A percentile compares a stretch with the other conserved stretches of the same genome.
Conservation (phyloP, 345 rosid genomes). For the Theobroma cacao region DNA sequence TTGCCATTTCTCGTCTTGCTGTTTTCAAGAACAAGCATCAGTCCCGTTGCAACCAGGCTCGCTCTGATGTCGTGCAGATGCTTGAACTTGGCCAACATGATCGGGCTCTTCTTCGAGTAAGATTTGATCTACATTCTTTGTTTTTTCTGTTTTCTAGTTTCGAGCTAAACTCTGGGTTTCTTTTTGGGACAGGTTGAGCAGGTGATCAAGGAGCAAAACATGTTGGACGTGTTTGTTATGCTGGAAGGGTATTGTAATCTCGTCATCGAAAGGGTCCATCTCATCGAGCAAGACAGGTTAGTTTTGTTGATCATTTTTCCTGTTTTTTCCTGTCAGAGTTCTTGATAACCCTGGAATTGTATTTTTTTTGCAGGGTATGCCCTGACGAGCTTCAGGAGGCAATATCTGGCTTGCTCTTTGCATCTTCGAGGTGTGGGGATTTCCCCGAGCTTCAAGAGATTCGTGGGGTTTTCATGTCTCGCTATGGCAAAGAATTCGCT, state of each 20-base stretch:
- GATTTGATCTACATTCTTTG: neutral
- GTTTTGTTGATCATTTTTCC: neutral
- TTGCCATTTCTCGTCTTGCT: conserved; percentile 66
- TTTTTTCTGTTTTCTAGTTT: neutral
- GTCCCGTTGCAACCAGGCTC: conserved; percentile 47
- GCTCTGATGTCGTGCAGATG: conserved; percentile 73
- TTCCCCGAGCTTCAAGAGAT: conserved; percentile 91
- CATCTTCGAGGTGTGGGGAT: conserved; percentile 83
- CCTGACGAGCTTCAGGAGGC: conserved; percentile 84
- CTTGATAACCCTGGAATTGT: neutral
- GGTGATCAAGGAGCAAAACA: conserved; percentile 66
- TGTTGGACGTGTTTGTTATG: conserved; percentile 60
- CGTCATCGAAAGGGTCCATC: conserved; percentile 57
- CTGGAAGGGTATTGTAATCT: conserved; percentile 66
- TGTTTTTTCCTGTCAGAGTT: neutral
- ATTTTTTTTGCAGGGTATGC: conserved; percentile 45
- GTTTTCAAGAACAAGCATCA: conserved; percentile 73
- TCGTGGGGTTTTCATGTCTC: conserved; percentile 56
- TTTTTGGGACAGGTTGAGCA: conserved; percentile 53
- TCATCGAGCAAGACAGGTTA: conserved; percentile 55
- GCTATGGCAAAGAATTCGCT: conserved; percentile 76
- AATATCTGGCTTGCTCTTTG: conserved; percentile 61
- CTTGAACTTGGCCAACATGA: conserved; percentile 70
- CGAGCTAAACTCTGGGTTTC: neutral
- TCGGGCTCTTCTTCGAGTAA: conserved; percentile 71